phyloP scores from a whole-genome alignment of 305 asterid species.

The Caryopteris hybrid region DNA sequence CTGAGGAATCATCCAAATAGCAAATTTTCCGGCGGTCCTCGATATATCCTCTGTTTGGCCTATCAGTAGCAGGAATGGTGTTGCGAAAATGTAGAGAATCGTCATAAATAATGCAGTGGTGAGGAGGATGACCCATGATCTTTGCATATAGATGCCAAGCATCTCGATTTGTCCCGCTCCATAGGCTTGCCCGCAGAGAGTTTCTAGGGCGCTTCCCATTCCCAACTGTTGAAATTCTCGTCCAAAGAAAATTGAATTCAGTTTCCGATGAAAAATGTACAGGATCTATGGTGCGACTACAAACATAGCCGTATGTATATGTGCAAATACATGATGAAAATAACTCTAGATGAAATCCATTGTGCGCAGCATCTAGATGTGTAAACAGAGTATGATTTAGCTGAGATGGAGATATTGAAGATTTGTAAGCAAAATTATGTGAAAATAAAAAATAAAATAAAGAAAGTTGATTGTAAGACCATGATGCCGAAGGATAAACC shows the following conservation, averaged over 20 bases:
- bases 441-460: too few relatives aligned
- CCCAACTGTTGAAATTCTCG: slow-evolving; percentile 26
- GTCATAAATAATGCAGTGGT: slow-evolving; percentile 20
- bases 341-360: too few relatives aligned
- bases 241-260: too few relatives aligned
- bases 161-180: slow-evolving; percentile 36
- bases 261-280: neutral
- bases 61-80: slow-evolving; percentile 26
- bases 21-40: slow-evolving; percentile 31
- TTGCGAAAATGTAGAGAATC: slow-evolving; percentile 38
- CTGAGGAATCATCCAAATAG: slow-evolving; percentile 59
- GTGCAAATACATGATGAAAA: neutral
- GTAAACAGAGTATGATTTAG: too few relatives aligned
- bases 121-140: slow-evolving; percentile 45
- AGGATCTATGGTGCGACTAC: neutral
- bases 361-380: too few relatives aligned
- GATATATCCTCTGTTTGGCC: slow-evolving; percentile 44
- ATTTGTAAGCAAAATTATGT: too few relatives aligned
- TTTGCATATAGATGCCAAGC: slow-evolving; percentile 41
- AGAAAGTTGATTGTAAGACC: slow-evolving; percentile 23
- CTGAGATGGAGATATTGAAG: too few relatives aligned
- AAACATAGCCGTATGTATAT: neutral
- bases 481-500: slow-evolving; percentile 42
- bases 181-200: slow-evolving; percentile 50
- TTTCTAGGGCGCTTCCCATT: slow-evolving; percentile 50